phyloP scores from a whole-genome alignment of 768 basidiomycete genomes.

The Scleroderma citrinum region DNA sequence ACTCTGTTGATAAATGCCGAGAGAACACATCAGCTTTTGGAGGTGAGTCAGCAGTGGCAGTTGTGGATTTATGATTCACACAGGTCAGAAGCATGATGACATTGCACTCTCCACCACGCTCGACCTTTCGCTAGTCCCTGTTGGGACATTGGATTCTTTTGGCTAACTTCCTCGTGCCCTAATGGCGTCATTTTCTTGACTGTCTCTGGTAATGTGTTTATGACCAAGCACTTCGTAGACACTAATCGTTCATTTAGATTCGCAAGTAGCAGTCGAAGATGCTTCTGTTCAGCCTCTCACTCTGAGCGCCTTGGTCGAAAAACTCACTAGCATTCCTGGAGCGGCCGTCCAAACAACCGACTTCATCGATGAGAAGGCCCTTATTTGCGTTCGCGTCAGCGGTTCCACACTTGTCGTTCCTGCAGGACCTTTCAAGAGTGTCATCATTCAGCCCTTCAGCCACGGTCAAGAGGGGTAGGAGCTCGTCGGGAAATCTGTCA shows the following conservation, averaged over 20 bases:
- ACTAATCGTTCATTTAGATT: slow-evolving; percentile 7
- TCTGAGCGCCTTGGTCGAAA: slow-evolving; percentile 5
- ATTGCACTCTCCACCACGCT: slow-evolving; percentile 18
- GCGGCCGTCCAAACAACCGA: slow-evolving; percentile 9
- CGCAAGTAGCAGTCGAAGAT: slow-evolving; percentile 12
- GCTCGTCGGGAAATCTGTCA: slow-evolving; percentile 21
- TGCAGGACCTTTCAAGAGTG: slow-evolving; percentile 17
- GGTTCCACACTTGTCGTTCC: slow-evolving; percentile 11
- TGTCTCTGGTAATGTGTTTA: slow-evolving; percentile 14
- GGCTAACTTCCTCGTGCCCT: slow-evolving; percentile 17
- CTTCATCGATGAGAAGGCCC: slow-evolving; percentile 6
- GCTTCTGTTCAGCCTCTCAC: slow-evolving; percentile 11
- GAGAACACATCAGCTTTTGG: neutral
- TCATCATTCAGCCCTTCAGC: slow-evolving; percentile 20
- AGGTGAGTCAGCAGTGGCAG: slow-evolving; percentile 6
- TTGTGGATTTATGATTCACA: neutral
- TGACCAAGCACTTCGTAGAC: neutral
- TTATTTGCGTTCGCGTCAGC: slow-evolving; percentile 12
- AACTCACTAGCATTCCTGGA: slow-evolving; percentile 10
- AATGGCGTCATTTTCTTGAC: slow-evolving; percentile 19
- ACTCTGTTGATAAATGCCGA: slow-evolving; percentile 4
- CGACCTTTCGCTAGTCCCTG: slow-evolving; percentile 15
- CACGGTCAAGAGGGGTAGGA: slow-evolving; percentile 23
- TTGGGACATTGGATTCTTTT: slow-evolving; percentile 18
- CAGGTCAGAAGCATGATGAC: slow-evolving; percentile 1